Evolutionary conservation across 306 rosid genomes (phyloP).

Genomic region (Erythrophleum fordii): DNA sequence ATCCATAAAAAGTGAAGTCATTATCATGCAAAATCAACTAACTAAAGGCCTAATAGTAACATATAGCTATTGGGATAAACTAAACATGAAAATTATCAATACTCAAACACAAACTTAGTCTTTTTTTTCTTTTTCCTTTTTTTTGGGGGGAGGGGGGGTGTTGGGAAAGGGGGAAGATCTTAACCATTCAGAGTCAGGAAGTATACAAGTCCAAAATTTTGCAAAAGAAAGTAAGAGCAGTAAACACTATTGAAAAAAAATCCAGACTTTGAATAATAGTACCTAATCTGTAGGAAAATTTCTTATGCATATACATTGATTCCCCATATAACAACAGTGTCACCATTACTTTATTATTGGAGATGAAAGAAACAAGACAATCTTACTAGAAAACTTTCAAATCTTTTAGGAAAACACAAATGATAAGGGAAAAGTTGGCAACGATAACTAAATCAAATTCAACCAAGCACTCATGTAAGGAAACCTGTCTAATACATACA

Average conservation of each 20-base stretch:
- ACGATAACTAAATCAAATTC: neutral
- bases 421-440: neutral
- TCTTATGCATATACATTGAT: neutral
- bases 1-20: no score
- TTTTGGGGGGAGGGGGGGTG: no score
- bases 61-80: neutral
- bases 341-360: neutral
- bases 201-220: neutral
- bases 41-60: neutral
- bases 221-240: neutral
- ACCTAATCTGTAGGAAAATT: neutral
- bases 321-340: neutral
- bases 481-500: constrained; percentile 10
- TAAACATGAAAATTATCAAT: neutral
- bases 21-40: no score
- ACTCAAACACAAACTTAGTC: neutral
- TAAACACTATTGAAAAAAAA: neutral
- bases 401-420: neutral
- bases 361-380: neutral
- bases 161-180: no score
- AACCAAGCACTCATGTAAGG: neutral
- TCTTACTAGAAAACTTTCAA: neutral
- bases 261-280: neutral
- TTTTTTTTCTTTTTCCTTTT: no score
- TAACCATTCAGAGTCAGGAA: neutral